Percentiles rank a stretch among this genome's conserved stretches.
phyloP scores from a whole-genome alignment of 2,329 filamentous ascomycete genomes.

The Colletotrichum somersetense region DNA sequence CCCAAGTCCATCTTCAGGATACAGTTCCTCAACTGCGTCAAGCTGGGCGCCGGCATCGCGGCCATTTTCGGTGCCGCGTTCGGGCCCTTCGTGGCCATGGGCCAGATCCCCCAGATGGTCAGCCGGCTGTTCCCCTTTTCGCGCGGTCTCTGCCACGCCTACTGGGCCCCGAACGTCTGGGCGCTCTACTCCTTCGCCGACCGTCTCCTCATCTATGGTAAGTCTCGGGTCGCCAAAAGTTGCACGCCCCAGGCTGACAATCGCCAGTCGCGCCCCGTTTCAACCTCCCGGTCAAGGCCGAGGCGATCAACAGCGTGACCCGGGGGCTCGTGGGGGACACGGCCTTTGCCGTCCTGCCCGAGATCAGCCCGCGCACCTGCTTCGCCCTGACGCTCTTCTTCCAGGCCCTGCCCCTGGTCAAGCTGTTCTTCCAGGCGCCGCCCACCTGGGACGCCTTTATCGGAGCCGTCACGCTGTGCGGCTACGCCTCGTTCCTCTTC shows the following conservation, averaged over 20 bases:
- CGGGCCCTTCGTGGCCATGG: constrained; percentile 86
- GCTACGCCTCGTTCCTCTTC: constrained; percentile 96
- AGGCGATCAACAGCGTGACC: constrained; percentile 89
- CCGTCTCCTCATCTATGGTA: constrained; percentile 83
- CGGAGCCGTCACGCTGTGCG: constrained; percentile 89
- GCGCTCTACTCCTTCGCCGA: constrained; percentile 95
- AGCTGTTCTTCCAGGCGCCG: constrained; percentile 74
- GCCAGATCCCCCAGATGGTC: constrained; percentile 86
- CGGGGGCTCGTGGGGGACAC: constrained; percentile 94
- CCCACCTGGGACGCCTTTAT: constrained; percentile 93
- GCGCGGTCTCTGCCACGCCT: constrained; percentile 93
- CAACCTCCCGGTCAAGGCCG: constrained; percentile 77
- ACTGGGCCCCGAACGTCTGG: constrained; percentile 99
- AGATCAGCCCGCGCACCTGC: constrained; percentile 83
- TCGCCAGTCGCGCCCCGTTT: constrained; percentile 81
- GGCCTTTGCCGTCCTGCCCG: constrained; percentile 91
- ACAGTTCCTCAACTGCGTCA: constrained; percentile 82
- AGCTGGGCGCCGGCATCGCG: constrained; percentile 80
- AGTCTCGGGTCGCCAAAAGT: constrained; percentile 48
- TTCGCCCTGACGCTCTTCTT: constrained; percentile 87
- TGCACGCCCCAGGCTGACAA: constrained; percentile 49
- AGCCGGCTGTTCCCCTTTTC: constrained; percentile 93
- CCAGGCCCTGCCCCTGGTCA: constrained; percentile 82
- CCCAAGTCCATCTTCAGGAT: constrained; percentile 81
- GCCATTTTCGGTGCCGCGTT: constrained; percentile 84